Evolutionary conservation across 2,329 filamentous ascomycete species (phyloP), one percentile per base, ranked within the genome.

Genomic region (Sclerotinia borealis): DNA sequence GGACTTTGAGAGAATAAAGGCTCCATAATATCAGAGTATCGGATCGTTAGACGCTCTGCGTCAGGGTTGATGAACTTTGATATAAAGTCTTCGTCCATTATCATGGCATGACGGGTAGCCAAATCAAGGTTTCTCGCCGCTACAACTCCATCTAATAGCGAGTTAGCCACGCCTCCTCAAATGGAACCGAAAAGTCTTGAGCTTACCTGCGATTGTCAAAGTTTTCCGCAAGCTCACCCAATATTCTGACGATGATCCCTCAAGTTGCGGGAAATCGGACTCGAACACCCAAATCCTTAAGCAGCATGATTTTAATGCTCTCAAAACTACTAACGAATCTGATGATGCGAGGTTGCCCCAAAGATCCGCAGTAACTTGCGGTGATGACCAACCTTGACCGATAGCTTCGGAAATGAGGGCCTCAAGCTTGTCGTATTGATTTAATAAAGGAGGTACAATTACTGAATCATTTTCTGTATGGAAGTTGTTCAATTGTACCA

Each of bases 91-190:
- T 48, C 25, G 15, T 43, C 39, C 15, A 41, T 54, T 4, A 66
- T 64, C 10, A 61, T 27, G 29, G 56, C 19, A 22, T 50, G 17
- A 15, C 45, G 29, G 9, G 63, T 41, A 29, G 63, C 64, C 4
- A 66, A 47, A 27, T 67, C 64, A 10, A 67, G 48, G 51, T 67
- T 67, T 27, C 65, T 48, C 25, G 61, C 29, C 13, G 52, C 59
- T 19, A 60, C 15, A 34, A 60, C 25, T 15, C 63, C 63, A 56
- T 63, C 64, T 67, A 19, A 9, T 19, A 22, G 8, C 51, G 10
- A 47, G n/a, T 64, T 51, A 61, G 22, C 34, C 17, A 22, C 36
- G 2, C 8, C 9, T 51, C 17, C 25, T 43, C 56, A 1, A 17
- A 29, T 11, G 41, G 13, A 13, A 29, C 29, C 10, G 13, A n/a